A percentile compares a stretch with the other conserved stretches of the same genome.
Conservation (phyloP, 2,329 filamentous ascomycete genomes). For the Mycosphaerella arachidis region DNA sequence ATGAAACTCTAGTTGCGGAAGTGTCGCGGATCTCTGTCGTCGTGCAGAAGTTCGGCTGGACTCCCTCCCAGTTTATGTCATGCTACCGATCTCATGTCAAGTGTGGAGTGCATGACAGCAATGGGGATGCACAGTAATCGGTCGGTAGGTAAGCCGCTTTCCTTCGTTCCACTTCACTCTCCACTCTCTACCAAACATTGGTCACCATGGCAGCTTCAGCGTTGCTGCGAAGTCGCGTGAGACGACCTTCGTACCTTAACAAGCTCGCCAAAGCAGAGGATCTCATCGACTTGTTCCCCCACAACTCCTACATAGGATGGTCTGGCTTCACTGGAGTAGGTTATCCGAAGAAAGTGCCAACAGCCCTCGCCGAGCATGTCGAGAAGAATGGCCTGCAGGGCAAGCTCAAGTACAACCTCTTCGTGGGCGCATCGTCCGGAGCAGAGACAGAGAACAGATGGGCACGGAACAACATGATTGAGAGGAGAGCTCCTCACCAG, state of each 20-base stretch:
- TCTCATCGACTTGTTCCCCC: conserved; percentile 73
- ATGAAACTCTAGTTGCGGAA: not conserved
- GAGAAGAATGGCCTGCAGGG: conserved; percentile 82
- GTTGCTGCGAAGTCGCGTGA: conserved; percentile 69
- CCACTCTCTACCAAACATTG: not conserved
- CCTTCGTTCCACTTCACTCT: not conserved
- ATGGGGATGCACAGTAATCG: not conserved
- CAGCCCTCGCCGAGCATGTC: conserved; percentile 80
- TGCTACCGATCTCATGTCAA: not conserved
- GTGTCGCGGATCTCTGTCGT: not conserved
- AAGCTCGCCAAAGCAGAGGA: conserved; percentile 78
- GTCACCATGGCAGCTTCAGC: conserved; percentile 43
- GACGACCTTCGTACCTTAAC: conserved; percentile 70
- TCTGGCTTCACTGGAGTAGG: conserved; percentile 80
- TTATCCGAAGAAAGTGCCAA: conserved; percentile 52
- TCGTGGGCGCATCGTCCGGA: conserved; percentile 84
- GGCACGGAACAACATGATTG: conserved; percentile 87
- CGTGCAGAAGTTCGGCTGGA: not conserved
- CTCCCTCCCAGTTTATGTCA: not conserved
- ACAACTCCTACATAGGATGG: conserved; percentile 86
- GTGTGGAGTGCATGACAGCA: not conserved
- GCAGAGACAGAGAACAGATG: conserved; percentile 89
- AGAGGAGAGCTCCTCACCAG: conserved; percentile 77
- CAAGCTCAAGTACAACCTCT: conserved; percentile 78
- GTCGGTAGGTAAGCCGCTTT: not conserved